Percentiles rank a stretch among this genome's conserved stretches.
phyloP scores from a whole-genome alignment of 495 filamentous ascomycete genomes.

The Pyrenopolyporus hunteri region DNA sequence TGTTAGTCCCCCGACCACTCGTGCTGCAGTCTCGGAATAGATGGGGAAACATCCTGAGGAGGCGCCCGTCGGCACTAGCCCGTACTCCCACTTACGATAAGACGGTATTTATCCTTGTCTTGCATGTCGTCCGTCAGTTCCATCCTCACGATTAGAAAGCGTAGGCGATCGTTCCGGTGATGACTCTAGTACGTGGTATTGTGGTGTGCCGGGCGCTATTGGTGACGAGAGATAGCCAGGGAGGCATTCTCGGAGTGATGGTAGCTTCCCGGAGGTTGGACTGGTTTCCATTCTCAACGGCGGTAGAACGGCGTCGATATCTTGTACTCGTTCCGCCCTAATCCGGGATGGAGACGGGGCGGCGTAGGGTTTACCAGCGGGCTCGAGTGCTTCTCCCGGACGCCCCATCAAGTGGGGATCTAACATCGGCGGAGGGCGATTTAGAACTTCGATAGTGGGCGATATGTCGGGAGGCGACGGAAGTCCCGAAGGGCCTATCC shows the following conservation, averaged over 20 bases:
- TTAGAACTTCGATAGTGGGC: conserved; percentile 64
- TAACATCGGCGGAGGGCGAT: conserved; percentile 73
- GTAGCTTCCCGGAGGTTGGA: not conserved
- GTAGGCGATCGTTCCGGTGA: not conserved
- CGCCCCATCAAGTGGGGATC: conserved; percentile 55
- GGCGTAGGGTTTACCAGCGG: too few species aligned
- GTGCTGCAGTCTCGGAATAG: too few species aligned
- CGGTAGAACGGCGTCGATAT: too few species aligned
- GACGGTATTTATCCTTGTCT: too few species aligned
- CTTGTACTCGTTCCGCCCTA: too few species aligned
- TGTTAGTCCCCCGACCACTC: too few species aligned
- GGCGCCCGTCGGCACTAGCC: too few species aligned
- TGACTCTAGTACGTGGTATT: not conserved
- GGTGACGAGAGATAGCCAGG: not conserved
- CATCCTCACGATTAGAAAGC: not conserved
- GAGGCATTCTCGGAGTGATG: not conserved
- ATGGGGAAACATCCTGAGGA: too few species aligned
- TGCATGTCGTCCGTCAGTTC: not conserved
- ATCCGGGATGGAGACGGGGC: too few species aligned
- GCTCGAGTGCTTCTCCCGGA: too few species aligned
- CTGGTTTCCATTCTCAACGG: conserved; percentile 31
- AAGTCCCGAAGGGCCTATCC: conserved; percentile 64
- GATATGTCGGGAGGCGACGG: conserved; percentile 70
- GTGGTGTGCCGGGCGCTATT: not conserved
- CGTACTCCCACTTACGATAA: too few species aligned